Percentiles rank a stretch among this genome's conserved stretches.
Conservation (phyloP, 1,139 yeast genomes). For the Candida smagusa region DNA sequence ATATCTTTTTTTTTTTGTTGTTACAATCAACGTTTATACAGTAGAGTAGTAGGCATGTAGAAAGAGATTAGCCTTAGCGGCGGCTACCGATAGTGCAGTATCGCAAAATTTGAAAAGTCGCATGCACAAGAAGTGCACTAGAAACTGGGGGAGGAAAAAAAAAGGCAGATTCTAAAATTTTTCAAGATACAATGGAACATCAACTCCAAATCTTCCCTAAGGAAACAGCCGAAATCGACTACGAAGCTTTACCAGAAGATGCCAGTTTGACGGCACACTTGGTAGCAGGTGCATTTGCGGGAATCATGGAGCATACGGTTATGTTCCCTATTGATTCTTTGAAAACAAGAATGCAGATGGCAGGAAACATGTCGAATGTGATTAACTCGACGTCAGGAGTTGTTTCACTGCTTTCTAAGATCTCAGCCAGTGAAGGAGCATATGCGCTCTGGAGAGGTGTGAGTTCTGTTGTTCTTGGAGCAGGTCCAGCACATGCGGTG, state of each 20-base stretch:
- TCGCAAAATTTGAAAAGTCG: too few species aligned
- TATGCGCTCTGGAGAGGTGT: constrained; percentile 92
- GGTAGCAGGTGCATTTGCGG: constrained; percentile 94
- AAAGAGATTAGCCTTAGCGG: too few species aligned
- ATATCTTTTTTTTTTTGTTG: too few species aligned
- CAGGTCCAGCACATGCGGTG: constrained; percentile 99
- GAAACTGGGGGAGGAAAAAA: background rate
- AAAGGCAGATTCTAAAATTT: constrained; percentile 2
- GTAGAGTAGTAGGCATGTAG: too few species aligned
- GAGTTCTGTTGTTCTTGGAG: constrained; percentile 88
- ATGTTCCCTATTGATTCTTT: constrained; percentile 96
- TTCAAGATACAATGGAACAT: constrained; percentile 14
- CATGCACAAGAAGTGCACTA: too few species aligned
- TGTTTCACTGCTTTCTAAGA: constrained; percentile 64
- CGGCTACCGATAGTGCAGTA: too few species aligned
- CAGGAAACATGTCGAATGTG: constrained; percentile 16
- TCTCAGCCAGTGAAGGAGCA: constrained; percentile 88
- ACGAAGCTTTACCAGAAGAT: constrained; percentile 87
- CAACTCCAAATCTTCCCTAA: constrained; percentile 14
- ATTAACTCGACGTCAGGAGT: constrained; percentile 25
- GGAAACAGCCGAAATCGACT: constrained; percentile 56
- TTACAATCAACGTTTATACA: too few species aligned
- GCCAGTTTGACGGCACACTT: constrained; percentile 83
- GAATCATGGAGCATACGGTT: constrained; percentile 96
- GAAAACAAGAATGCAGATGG: constrained; percentile 93